phyloP scores from a whole-genome alignment of 2,329 filamentous ascomycete genomes.

The Pestalotiopsis sp. region DNA sequence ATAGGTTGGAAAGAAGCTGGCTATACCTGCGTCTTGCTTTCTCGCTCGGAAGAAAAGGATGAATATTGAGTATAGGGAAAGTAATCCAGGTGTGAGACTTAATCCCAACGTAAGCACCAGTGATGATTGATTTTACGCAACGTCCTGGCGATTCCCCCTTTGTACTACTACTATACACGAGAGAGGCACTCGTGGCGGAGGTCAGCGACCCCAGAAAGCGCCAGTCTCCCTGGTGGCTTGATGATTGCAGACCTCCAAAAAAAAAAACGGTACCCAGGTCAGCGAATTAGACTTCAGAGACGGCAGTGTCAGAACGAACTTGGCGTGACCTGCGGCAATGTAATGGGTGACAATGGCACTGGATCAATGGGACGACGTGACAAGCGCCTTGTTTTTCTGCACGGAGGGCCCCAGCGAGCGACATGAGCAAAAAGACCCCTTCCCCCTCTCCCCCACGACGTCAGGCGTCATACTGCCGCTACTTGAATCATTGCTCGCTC shows the following conservation, averaged over 20 bases:
- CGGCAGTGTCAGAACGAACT: conserved; percentile 2
- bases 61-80: background rate
- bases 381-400: background rate
- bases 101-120: background rate
- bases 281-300: background rate
- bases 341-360: background rate
- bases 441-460: conserved; percentile 2
- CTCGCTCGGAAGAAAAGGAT: background rate
- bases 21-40: background rate
- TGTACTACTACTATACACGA: background rate
- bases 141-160: background rate
- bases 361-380: background rate
- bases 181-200: background rate
- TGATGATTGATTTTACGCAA: background rate
- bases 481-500: conserved; percentile 2
- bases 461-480: conserved; percentile 5
- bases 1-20: background rate
- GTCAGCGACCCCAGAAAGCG: background rate
- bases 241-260: background rate
- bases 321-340: background rate
- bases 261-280: background rate
- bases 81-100: background rate
- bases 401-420: background rate
- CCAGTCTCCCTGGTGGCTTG: background rate
- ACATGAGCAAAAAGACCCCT: background rate